Evolutionary conservation across 495 filamentous ascomycete genomes (phyloP).

Genomic region (Barbatosphaeria neglecta): DNA sequence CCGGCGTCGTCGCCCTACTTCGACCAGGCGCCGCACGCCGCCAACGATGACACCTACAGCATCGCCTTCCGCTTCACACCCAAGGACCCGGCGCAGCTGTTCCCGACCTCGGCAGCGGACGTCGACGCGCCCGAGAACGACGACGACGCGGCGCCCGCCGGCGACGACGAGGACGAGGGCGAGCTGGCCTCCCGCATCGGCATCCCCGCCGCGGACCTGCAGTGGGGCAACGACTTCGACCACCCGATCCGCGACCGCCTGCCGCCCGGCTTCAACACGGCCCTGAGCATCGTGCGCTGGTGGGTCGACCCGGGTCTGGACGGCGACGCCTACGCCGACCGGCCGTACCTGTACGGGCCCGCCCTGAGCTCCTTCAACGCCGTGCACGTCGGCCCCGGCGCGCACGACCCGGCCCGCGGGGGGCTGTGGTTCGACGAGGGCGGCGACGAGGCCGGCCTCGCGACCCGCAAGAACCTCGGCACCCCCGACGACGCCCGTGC

Average conservation of each 20-base stretch:
- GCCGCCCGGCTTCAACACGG: constrained; percentile 71
- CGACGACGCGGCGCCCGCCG: not conserved
- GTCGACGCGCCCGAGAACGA: constrained; percentile 4
- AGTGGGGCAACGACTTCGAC: constrained; percentile 92
- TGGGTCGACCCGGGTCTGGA: constrained; percentile 79
- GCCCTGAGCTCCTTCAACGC: constrained; percentile 62
- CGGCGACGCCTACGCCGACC: constrained; percentile 76
- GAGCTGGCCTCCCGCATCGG: constrained; percentile 5
- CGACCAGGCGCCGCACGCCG: constrained; percentile 47
- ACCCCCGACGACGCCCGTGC: constrained; percentile 42
- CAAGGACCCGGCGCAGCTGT: constrained; percentile 25
- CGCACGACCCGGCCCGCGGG: constrained; percentile 23
- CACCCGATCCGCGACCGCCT: constrained; percentile 74
- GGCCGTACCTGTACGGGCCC: constrained; percentile 73
- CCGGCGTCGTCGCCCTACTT: constrained; percentile 63
- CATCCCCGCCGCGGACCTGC: constrained; percentile 58
- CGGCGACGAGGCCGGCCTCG: constrained; percentile 47
- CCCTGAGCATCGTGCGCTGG: constrained; percentile 74
- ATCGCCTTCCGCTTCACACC: constrained; percentile 67
- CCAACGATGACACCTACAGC: constrained; percentile 61
- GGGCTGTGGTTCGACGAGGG: constrained; percentile 56
- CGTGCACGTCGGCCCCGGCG: constrained; percentile 48
- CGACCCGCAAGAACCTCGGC: constrained; percentile 29
- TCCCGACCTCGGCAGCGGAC: not conserved
- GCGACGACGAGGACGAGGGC: not conserved